phyloP scores from a whole-genome alignment of 441 rosid species.

The Aquilaria agallochum region DNA sequence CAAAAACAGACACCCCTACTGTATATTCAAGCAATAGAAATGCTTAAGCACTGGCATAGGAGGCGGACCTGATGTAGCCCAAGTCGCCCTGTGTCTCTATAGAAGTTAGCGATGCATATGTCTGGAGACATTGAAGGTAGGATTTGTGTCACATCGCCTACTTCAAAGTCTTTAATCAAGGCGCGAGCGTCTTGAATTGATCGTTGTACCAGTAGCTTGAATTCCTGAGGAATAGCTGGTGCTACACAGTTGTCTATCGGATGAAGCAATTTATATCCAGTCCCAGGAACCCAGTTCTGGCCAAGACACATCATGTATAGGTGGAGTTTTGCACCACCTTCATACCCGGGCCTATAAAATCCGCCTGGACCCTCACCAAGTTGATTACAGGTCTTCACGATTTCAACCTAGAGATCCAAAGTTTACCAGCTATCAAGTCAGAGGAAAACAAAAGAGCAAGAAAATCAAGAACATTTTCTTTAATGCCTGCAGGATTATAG shows the following conservation, averaged over 20 bases:
- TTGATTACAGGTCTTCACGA: slow-evolving; percentile 29
- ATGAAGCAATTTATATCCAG: slow-evolving; percentile 21
- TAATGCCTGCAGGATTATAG: background rate
- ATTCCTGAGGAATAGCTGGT: slow-evolving; percentile 27
- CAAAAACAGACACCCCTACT: background rate
- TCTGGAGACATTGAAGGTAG: slow-evolving; percentile 44
- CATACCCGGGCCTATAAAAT: slow-evolving; percentile 37
- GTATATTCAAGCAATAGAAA: background rate
- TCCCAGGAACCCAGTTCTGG: slow-evolving; percentile 34
- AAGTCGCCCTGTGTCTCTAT: slow-evolving; percentile 28
- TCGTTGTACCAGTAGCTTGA: slow-evolving; percentile 25
- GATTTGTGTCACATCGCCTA: slow-evolving; percentile 16
- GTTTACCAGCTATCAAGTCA: background rate
- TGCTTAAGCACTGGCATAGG: background rate
- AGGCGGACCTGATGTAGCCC: slow-evolving; percentile 44
- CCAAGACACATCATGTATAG: slow-evolving; percentile 46
- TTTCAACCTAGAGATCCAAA: slow-evolving; percentile 35
- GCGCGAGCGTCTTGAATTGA: slow-evolving; percentile 28
- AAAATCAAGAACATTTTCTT: background rate
- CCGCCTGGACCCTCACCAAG: slow-evolving; percentile 32
- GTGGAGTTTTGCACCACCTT: slow-evolving; percentile 34
- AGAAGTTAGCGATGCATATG: slow-evolving; percentile 43
- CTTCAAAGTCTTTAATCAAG: slow-evolving; percentile 16
- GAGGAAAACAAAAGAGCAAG: background rate
- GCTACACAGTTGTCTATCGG: slow-evolving; percentile 15